Conservation (phyloP, 2,329 filamentous ascomycete species). For the Ophiocordyceps sinensis region DNA sequence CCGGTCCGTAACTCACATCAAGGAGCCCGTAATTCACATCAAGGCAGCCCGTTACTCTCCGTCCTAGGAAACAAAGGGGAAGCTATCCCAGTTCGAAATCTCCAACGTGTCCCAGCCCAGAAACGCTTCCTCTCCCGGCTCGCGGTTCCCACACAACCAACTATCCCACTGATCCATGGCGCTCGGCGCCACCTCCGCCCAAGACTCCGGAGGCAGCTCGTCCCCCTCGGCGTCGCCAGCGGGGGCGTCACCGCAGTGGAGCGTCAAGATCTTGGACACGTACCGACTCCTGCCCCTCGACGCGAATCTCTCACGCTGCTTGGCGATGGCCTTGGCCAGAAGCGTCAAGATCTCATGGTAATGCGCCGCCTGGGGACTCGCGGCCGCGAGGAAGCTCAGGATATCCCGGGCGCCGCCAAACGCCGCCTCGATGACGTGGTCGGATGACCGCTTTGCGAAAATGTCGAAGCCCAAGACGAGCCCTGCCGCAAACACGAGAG, state of each 20-base stretch:
- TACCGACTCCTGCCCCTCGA: slow-evolving; percentile 11
- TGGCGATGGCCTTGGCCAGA: slow-evolving; percentile 27
- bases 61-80: slow-evolving; percentile 8
- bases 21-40: no score
- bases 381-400: slow-evolving; percentile 28
- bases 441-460: slow-evolving; percentile 31
- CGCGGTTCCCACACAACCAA: slow-evolving; percentile 3
- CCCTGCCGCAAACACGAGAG: slow-evolving; percentile 40
- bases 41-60: no score
- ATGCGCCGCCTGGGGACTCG: slow-evolving; percentile 40
- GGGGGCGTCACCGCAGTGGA: slow-evolving; percentile 1
- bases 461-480: slow-evolving; percentile 41
- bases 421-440: slow-evolving; percentile 29
- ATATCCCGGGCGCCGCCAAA: slow-evolving; percentile 36
- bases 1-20: no score
- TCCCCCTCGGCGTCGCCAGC: neutral
- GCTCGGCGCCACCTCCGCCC: neutral
- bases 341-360: slow-evolving; percentile 40
- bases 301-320: slow-evolving; percentile 17
- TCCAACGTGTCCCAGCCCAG: slow-evolving; percentile 16
- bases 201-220: neutral
- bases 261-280: slow-evolving; percentile 13
- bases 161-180: neutral
- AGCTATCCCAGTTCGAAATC: slow-evolving; percentile 17
- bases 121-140: slow-evolving; percentile 5